phyloP scores from a whole-genome alignment of 2,329 filamentous ascomycete genomes.

The Karstenula rhodostoma region DNA sequence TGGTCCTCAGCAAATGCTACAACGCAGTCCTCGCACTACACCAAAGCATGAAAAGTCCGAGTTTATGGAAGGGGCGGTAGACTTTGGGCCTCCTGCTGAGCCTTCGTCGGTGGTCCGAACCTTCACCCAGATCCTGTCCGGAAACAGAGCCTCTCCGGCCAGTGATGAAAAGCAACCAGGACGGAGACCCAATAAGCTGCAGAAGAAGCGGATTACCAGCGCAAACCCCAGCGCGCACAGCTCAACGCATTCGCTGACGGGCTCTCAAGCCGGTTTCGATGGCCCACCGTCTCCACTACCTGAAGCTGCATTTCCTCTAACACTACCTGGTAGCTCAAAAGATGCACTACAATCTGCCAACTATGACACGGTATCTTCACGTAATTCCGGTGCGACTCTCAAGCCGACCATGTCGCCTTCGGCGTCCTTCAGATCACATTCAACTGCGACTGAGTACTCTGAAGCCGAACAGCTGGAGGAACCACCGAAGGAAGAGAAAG shows the following conservation, averaged over 20 bases:
- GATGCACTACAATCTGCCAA: conserved; percentile 33
- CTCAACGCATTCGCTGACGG: conserved; percentile 79
- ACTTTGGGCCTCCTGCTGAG: conserved; percentile 35
- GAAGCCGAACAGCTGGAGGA: conserved; percentile 80
- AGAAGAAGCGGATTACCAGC: conserved; percentile 82
- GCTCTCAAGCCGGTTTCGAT: conserved; percentile 31
- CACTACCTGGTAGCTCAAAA: conserved; percentile 35
- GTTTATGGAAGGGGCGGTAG: conserved; percentile 42
- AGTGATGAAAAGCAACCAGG: conserved; percentile 65
- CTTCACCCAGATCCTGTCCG: conserved; percentile 48
- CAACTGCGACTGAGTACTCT: conserved; percentile 77
- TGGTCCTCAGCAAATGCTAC: conserved; percentile 24
- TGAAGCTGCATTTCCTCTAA: conserved; percentile 36
- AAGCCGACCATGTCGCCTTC: conserved; percentile 77
- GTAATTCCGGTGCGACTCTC: conserved; percentile 60
- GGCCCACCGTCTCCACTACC: conserved; percentile 42
- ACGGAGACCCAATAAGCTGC: conserved; percentile 86
- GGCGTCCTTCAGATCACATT: conserved; percentile 76
- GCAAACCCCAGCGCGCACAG: conserved; percentile 89
- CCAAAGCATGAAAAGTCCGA: conserved; percentile 44
- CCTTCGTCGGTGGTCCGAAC: conserved; percentile 41
- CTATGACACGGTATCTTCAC: conserved; percentile 53
- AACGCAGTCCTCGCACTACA: conserved; percentile 35
- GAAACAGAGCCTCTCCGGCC: conserved; percentile 65
- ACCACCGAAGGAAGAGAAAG: conserved; percentile 57